Base-by-base conservation (phyloP, 202 grass and related monocot genomes). In the Bolboschoenoplectus hybrid region DNA sequence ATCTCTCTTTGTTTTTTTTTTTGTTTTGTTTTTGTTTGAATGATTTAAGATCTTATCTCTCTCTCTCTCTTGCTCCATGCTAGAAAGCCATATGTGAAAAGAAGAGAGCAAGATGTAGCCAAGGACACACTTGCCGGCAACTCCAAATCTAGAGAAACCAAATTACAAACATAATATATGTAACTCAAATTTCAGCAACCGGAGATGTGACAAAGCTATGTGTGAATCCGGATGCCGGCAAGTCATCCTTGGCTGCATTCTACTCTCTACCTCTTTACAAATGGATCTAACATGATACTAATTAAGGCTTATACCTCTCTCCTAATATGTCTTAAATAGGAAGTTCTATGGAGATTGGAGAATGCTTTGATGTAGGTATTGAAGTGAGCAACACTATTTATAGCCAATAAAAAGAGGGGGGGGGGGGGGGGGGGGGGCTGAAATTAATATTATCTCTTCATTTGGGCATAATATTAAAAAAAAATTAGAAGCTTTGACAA, bases 221-320 rank as follows among this genome's bases (percentile, higher is more conserved):
- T 63, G 3, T 44, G 10, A 74, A 60, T 49, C 36, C 35, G 66
- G 60, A 81, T 88, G 81, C 89, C 95, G 91, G 95, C 95, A 98
- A 91, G 95, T 95, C 93, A 98, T 98, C 95, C 93, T 98, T 95
- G 95, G 95, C 95, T 95, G 95, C 93, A 95, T 89, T 90, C 93
- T 50, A 68, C 83, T 95, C 91, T 98, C 91, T 89, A 45, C 88
- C 81, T 89, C 87, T 85, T 87, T 89, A 91, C 61, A 89, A 85
- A 91, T 91, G 91, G 89, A 88, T 16, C 36, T 83, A 62, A 73
- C 85, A 95, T 88, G 91, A 88, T 81, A 77, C 12, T 26, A 26
- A 34, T 73, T 38, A 74, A 81, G 63, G 47, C n/a, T 39, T 64
- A 6, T 64, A 40, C 58, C 65, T 89, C 20, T 80, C 16, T 58